These are phyloP conservation scores for Lumnitzera racemosa DNA, from an alignment of 345 rosid species.

Conservation along the genomic window DNA sequence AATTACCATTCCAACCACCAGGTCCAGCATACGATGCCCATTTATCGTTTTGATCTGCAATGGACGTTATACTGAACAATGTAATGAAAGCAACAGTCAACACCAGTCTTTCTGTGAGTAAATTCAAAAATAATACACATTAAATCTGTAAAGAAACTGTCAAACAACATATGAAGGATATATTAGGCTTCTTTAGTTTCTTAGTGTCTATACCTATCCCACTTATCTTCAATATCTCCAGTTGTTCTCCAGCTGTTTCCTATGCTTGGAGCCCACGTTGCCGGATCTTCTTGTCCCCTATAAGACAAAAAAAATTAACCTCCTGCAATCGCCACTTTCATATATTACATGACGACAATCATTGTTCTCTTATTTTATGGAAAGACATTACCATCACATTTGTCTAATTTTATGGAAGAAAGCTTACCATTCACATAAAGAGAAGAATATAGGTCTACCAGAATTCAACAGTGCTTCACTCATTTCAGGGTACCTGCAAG, in stretches of 20 bases:
- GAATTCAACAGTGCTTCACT: constrained; percentile 23
- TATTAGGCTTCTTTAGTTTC: background rate
- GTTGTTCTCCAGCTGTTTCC: constrained; percentile 66
- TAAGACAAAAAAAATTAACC: background rate
- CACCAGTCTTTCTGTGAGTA: too few relatives aligned
- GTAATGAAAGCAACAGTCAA: too few relatives aligned
- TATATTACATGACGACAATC: too few relatives aligned
- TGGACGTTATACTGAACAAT: constrained; percentile 24
- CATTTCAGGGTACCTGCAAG: constrained; percentile 22
- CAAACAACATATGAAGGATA: background rate
- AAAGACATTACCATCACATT: too few relatives aligned
- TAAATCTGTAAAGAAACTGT: background rate
- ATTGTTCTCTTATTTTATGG: too few relatives aligned
- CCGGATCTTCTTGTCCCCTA: constrained; percentile 37
- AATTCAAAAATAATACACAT: background rate
- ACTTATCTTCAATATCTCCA: constrained; percentile 33
- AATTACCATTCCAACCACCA: constrained; percentile 47
- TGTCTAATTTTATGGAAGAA: too few relatives aligned
- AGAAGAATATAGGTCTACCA: constrained; percentile 33
- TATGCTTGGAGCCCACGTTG: constrained; percentile 31
- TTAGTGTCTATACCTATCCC: constrained; percentile 25
- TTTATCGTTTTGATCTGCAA: constrained; percentile 26
- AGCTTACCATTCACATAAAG: constrained; percentile 36
- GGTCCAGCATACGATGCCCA: constrained; percentile 52
- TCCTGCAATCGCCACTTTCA: too few relatives aligned